These are phyloP conservation scores for Aspergillus sp. DNA, from an alignment of 2,329 filamentous ascomycete genomes.

Conservation along the genomic window DNA sequence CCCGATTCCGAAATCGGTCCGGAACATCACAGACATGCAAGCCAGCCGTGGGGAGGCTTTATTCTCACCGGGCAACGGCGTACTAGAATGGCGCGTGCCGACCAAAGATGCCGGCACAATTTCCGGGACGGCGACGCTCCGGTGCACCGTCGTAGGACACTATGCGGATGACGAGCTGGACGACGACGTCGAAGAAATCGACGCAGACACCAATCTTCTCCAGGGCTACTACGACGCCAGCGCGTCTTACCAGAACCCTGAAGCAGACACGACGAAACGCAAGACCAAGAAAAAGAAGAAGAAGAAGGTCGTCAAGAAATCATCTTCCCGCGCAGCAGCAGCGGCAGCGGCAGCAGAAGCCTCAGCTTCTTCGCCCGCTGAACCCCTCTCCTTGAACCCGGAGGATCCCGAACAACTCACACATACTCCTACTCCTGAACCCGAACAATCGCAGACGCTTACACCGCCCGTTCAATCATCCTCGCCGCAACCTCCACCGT, in stretches of 20 bases:
- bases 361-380: slow-evolving; percentile 12
- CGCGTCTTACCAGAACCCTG: slow-evolving; percentile 33
- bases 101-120: slow-evolving; percentile 72
- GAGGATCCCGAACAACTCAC: not conserved
- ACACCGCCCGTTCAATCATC: slow-evolving; percentile 10
- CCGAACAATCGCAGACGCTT: slow-evolving; percentile 15
- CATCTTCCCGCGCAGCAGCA: slow-evolving; percentile 29
- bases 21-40: slow-evolving; percentile 80
- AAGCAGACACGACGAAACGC: slow-evolving; percentile 31
- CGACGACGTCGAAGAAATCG: slow-evolving; percentile 36
- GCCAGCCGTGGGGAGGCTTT: slow-evolving; percentile 80
- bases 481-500: slow-evolving; percentile 19
- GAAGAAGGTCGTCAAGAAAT: slow-evolving; percentile 35
- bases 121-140: slow-evolving; percentile 69
- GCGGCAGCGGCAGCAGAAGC: slow-evolving; percentile 6
- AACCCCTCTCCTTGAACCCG: slow-evolving; percentile 2
- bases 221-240: slow-evolving; percentile 50
- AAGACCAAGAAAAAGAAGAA: slow-evolving; percentile 43
- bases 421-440: slow-evolving; percentile 8
- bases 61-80: slow-evolving; percentile 71
- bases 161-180: slow-evolving; percentile 52
- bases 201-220: slow-evolving; percentile 43
- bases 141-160: slow-evolving; percentile 76
- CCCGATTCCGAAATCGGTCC: slow-evolving; percentile 75
- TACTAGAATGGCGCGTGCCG: slow-evolving; percentile 80